Percentiles rank a stretch among this genome's conserved stretches.
These are phyloP conservation scores for Podosphaera aphanis DNA, from an alignment of 2,329 filamentous ascomycete genomes.

Conservation along the genomic window DNA sequence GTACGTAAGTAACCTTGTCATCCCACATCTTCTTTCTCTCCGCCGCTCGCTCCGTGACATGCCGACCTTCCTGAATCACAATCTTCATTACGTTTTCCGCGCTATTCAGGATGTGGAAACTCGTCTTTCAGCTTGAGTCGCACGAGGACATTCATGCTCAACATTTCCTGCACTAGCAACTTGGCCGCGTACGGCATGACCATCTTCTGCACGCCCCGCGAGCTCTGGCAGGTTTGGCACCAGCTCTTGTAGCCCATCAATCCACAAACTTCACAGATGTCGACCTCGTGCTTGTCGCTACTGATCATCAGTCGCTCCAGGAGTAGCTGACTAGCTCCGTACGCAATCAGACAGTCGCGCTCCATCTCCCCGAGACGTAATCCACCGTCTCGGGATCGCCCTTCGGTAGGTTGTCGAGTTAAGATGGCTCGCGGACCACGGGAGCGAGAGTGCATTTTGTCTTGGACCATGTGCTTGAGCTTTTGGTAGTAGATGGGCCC, in stretches of 20 bases:
- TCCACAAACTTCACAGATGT: conserved; percentile 83
- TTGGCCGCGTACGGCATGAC: conserved; percentile 96
- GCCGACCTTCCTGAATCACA: too few species aligned
- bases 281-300: conserved; percentile 72
- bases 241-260: conserved; percentile 90
- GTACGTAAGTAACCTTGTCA: too few species aligned
- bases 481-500: conserved; percentile 99
- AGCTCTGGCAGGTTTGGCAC: conserved; percentile 80
- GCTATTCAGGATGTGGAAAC: conserved; percentile 38
- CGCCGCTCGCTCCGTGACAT: too few species aligned
- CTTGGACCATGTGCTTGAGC: conserved; percentile 98
- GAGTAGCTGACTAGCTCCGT: conserved; percentile 78
- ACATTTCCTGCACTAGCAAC: conserved; percentile 79
- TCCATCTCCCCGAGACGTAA: conserved; percentile 95
- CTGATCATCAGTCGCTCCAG: conserved; percentile 87
- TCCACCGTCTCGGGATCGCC: conserved; percentile 77
- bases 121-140: conserved; percentile 78
- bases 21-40: too few species aligned
- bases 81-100: neutral
- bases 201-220: conserved; percentile 69
- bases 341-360: conserved; percentile 90
- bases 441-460: conserved; percentile 95
- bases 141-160: conserved; percentile 97
- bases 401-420: conserved; percentile 88
- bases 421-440: conserved; percentile 77